phyloP scores from a whole-genome alignment of 1,139 yeast species.

The Yamadazyma buinensis region DNA sequence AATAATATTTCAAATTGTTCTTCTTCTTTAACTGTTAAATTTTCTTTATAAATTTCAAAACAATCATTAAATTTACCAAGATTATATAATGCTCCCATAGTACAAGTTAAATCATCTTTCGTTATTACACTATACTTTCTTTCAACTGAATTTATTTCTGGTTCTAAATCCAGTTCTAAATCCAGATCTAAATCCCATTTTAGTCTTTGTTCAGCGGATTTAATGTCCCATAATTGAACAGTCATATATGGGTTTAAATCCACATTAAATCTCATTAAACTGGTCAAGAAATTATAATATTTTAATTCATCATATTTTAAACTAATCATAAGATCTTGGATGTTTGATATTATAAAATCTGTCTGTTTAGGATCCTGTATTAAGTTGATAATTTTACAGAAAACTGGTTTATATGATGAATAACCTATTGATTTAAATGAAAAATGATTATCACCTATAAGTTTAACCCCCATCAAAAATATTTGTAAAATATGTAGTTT shows the following conservation, averaged over 20 bases:
- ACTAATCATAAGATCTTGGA: not conserved
- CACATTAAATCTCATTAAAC: constrained; percentile 18
- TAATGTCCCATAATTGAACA: constrained; percentile 24
- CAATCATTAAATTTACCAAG: constrained; percentile 23
- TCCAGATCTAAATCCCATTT: not conserved
- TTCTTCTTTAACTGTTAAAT: constrained; percentile 27
- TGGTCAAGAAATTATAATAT: constrained; percentile 19
- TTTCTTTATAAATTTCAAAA: constrained; percentile 20
- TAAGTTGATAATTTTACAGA: constrained; percentile 14
- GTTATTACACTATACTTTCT: not conserved
- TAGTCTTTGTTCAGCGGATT: constrained; percentile 9
- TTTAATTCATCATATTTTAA: not conserved
- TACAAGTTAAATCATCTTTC: constrained; percentile 24
- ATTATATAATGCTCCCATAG: constrained; percentile 27
- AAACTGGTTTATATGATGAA: constrained; percentile 16
- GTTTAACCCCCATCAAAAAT: constrained; percentile 16
- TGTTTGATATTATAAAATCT: not conserved
- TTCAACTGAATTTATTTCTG: too few relatives aligned
- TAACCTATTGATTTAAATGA: constrained; percentile 15
- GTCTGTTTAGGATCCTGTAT: constrained; percentile 6
- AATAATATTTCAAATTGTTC: constrained; percentile 45
- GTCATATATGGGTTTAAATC: constrained; percentile 19
- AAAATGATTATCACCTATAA: constrained; percentile 20
- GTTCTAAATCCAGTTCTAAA: too few relatives aligned
- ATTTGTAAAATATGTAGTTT: not conserved